phyloP scores from a whole-genome alignment of 768 basidiomycete genomes.

The Pulveroboletus sp. region DNA sequence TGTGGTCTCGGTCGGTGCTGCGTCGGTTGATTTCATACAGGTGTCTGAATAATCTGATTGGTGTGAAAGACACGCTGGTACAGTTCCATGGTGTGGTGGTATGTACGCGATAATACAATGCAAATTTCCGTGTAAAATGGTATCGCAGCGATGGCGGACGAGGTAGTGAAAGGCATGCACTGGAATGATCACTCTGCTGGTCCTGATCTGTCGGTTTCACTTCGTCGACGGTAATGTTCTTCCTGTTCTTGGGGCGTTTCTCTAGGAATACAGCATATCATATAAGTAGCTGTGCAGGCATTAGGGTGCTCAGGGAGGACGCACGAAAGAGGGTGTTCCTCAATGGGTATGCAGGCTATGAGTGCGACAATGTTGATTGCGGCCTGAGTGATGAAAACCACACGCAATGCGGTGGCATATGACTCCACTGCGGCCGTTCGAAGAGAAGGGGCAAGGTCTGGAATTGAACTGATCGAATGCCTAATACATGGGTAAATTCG shows the following conservation, averaged over 20 bases:
- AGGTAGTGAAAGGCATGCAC: slow-evolving; percentile 6
- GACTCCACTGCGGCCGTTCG: slow-evolving; percentile 65
- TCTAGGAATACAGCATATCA: slow-evolving; percentile 31
- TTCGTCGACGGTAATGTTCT: slow-evolving; percentile 44
- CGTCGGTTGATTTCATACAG: not conserved
- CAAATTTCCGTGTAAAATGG: slow-evolving; percentile 25
- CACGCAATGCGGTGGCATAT: slow-evolving; percentile 73
- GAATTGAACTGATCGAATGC: slow-evolving; percentile 70
- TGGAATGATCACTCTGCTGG: slow-evolving; percentile 12
- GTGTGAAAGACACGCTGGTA: slow-evolving; percentile 20
- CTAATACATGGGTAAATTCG: slow-evolving; percentile 32
- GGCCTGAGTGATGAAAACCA: slow-evolving; percentile 78
- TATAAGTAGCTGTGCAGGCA: slow-evolving; percentile 15
- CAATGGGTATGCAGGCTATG: slow-evolving; percentile 67
- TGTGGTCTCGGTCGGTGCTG: not conserved
- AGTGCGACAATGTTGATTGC: slow-evolving; percentile 63
- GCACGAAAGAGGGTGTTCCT: slow-evolving; percentile 62
- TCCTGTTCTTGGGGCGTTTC: slow-evolving; percentile 62
- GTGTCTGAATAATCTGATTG: slow-evolving; percentile 5
- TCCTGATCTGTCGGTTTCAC: slow-evolving; percentile 13
- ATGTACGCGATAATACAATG: slow-evolving; percentile 27
- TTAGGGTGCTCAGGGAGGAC: slow-evolving; percentile 8
- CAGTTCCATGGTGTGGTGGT: slow-evolving; percentile 20
- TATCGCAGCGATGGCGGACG: slow-evolving; percentile 14
- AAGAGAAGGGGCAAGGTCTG: slow-evolving; percentile 48